phyloP scores from a whole-genome alignment of 352 stramenopile genomes.

The Phytopythium chamaehyphon region DNA sequence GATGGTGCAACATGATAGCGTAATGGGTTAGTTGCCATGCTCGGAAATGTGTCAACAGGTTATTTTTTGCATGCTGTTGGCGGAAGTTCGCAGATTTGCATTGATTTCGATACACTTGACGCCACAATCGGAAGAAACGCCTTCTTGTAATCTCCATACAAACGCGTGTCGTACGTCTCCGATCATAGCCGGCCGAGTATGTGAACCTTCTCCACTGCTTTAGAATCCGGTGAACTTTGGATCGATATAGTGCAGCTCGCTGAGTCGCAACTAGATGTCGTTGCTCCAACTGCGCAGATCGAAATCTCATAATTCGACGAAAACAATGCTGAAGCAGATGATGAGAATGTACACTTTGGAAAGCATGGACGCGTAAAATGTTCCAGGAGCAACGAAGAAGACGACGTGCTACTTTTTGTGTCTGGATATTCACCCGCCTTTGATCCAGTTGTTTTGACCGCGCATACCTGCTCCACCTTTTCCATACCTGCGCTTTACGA shows the following conservation, averaged over 20 bases:
- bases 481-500: not conserved
- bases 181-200: slow-evolving; percentile 5
- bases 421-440: not conserved
- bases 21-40: slow-evolving; percentile 14
- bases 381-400: slow-evolving; percentile 11
- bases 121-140: slow-evolving; percentile 25
- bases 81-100: slow-evolving; percentile 9
- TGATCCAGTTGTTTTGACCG: not conserved
- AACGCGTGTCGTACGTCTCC: slow-evolving; percentile 10
- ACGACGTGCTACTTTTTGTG: not conserved
- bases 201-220: slow-evolving; percentile 17
- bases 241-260: slow-evolving; percentile 1
- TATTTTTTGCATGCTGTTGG: slow-evolving; percentile 7
- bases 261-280: slow-evolving; percentile 1
- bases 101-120: slow-evolving; percentile 13
- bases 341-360: slow-evolving; percentile 10
- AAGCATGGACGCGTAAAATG: slow-evolving; percentile 14
- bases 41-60: slow-evolving; percentile 16
- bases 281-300: slow-evolving; percentile 5
- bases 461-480: not conserved
- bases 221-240: slow-evolving; percentile 10
- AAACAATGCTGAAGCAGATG: slow-evolving; percentile 10
- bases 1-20: slow-evolving; percentile 9
- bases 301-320: slow-evolving; percentile 5
- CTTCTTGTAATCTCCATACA: slow-evolving; percentile 18